Conservation (phyloP, 129 eudicot species). For the Tagetes patula region DNA sequence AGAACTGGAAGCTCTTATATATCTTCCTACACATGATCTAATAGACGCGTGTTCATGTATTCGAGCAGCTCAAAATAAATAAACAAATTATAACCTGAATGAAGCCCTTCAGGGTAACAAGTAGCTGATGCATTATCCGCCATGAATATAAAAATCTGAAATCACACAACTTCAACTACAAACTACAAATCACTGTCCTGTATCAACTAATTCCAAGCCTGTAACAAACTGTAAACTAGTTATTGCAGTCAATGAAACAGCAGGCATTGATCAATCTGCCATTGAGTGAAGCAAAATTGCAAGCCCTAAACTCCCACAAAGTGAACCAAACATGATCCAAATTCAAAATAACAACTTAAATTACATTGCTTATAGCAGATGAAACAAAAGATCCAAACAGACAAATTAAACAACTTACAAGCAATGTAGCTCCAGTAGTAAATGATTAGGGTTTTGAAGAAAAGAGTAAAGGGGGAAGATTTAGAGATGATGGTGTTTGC, state of each 20-base stretch:
- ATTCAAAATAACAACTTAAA: no score
- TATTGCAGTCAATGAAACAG: no score
- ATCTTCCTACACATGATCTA: no score
- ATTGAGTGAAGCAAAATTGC: no score
- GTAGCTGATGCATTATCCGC: conserved; percentile 35
- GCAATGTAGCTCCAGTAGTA: background rate
- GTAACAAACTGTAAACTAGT: no score
- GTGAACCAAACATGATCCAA: no score
- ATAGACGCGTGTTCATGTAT: no score
- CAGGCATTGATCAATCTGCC: no score
- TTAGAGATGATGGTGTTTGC: conserved; percentile 63
- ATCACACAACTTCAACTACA: background rate
- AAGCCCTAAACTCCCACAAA: no score
- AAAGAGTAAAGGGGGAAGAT: conserved; percentile 17
- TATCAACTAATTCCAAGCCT: conserved; percentile 1
- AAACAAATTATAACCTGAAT: conserved; percentile 42
- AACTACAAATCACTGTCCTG: background rate
- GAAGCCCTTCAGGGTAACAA: conserved; percentile 49
- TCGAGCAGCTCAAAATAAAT: background rate
- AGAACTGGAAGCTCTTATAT: background rate
- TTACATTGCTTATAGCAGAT: background rate
- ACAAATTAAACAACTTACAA: background rate
- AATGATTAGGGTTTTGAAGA: conserved; percentile 49
- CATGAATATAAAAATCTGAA: conserved; percentile 41
- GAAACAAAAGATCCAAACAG: conserved; percentile 11